These are phyloP conservation scores for Drosera spatulata DNA, from an alignment of 179 eudicot species.

Conservation along the genomic window DNA sequence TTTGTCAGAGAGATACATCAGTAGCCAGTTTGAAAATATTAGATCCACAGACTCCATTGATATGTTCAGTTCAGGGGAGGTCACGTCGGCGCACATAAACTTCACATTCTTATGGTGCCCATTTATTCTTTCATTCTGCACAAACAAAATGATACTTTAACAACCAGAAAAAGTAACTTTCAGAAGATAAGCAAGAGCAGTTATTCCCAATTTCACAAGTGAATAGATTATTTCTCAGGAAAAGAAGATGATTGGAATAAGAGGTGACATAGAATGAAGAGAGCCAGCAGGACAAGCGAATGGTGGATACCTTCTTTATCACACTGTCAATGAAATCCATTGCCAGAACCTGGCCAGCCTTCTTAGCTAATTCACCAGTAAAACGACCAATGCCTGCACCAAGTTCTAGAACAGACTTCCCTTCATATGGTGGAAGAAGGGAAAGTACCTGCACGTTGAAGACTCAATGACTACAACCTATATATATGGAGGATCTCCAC, in stretches of 20 bases:
- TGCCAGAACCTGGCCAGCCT: conserved; percentile 70
- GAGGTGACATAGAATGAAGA: not conserved
- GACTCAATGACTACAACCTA: not conserved
- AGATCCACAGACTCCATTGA: conserved; percentile 66
- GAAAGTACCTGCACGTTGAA: conserved; percentile 47
- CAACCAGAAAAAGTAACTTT: not conserved
- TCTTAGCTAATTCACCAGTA: conserved; percentile 79
- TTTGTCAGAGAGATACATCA: conserved; percentile 90
- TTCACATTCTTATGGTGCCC: conserved; percentile 74
- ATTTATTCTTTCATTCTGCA: conserved; percentile 80
- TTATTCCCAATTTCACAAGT: not conserved
- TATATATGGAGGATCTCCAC: no score
- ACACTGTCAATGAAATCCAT: conserved; percentile 83
- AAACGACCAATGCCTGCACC: conserved; percentile 99
- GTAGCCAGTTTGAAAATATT: conserved; percentile 88
- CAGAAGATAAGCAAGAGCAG: not conserved
- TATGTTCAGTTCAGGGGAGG: conserved; percentile 63
- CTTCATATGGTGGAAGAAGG: conserved; percentile 78
- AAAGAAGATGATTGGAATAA: not conserved
- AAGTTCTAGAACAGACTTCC: conserved; percentile 78
- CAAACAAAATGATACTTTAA: conserved; percentile 1
- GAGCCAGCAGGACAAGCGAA: not conserved
- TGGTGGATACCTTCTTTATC: conserved; percentile 68
- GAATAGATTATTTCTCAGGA: not conserved
- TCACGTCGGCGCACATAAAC: conserved; percentile 95